Conservation (phyloP, 352 stramenopile genomes). For the Globisporangium barbulae region DNA sequence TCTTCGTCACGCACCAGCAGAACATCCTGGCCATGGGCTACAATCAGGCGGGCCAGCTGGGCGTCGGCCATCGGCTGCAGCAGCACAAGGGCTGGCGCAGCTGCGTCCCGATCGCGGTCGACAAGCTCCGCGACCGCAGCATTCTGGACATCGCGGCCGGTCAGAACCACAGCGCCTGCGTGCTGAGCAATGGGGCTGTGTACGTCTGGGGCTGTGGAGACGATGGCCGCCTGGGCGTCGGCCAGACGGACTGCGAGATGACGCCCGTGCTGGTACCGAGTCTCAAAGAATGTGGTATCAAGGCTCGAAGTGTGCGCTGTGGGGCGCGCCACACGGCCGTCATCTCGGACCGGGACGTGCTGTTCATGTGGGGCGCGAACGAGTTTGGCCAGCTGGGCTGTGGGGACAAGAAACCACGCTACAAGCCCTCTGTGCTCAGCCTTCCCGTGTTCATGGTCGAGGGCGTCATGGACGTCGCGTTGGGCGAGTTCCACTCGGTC, state of each 20-base stretch:
- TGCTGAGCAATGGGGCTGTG: constrained; percentile 68
- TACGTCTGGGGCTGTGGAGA: constrained; percentile 76
- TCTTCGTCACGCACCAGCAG: constrained; percentile 76
- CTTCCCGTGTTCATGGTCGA: constrained; percentile 39
- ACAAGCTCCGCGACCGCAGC: constrained; percentile 45
- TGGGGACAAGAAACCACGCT: constrained; percentile 44
- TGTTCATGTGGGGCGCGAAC: constrained; percentile 82
- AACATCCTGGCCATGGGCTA: constrained; percentile 76
- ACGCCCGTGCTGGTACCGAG: constrained; percentile 31
- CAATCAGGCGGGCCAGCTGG: constrained; percentile 75
- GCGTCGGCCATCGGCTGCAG: constrained; percentile 59
- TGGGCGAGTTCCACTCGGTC: constrained; percentile 75
- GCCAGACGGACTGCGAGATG: constrained; percentile 32
- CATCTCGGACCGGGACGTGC: constrained; percentile 55
- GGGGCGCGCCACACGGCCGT: constrained; percentile 64
- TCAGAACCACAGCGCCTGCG: constrained; percentile 71
- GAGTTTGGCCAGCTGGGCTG: constrained; percentile 76
- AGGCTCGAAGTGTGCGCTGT: constrained; percentile 50
- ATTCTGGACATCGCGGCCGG: constrained; percentile 69
- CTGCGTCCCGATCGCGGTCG: constrained; percentile 48
- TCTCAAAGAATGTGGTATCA: constrained; percentile 39
- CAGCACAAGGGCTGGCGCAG: constrained; percentile 65
- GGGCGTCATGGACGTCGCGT: constrained; percentile 48
- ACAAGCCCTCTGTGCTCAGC: constrained; percentile 39
- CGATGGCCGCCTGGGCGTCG: constrained; percentile 59